Percentiles rank a stretch among this genome's conserved stretches.
Conservation (phyloP, 2,329 filamentous ascomycete species). For the Sphaerulina musiva region DNA sequence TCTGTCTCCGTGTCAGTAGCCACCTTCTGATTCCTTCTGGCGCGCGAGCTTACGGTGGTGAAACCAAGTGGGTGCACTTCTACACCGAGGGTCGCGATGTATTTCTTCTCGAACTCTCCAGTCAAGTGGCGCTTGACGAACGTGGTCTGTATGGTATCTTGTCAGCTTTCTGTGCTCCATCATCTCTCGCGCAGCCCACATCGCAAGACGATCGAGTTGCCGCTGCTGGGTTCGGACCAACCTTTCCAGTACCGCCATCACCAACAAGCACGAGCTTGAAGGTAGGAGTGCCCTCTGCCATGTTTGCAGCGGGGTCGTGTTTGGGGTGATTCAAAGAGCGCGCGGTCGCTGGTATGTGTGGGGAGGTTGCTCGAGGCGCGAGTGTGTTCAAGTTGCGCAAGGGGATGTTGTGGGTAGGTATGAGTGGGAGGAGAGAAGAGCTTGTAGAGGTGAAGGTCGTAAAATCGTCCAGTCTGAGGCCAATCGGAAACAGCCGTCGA, state of each 20-base stretch:
- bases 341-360: constrained; percentile 1
- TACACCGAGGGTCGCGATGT: constrained; percentile 98
- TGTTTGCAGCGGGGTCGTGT: constrained; percentile 16
- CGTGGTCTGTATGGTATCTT: constrained; percentile 63
- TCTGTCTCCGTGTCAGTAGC: constrained; percentile 44
- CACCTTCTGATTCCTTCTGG: constrained; percentile 15
- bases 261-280: constrained; percentile 99
- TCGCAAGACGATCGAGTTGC: not conserved
- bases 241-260: constrained; percentile 99
- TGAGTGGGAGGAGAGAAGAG: not conserved
- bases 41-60: constrained; percentile 68
- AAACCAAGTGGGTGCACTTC: constrained; percentile 98
- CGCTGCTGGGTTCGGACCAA: constrained; percentile 41
- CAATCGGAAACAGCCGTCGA: not conserved
- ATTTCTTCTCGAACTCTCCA: constrained; percentile 99
- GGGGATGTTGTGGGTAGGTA: not conserved
- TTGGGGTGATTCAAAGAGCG: not conserved
- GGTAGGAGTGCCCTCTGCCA: constrained; percentile 53
- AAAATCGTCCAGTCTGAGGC: not conserved
- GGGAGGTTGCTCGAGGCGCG: not conserved
- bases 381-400: not conserved
- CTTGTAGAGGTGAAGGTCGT: constrained; percentile 1
- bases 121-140: constrained; percentile 99
- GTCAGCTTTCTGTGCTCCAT: not conserved
- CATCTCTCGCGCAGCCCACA: not conserved